phyloP scores from a whole-genome alignment of 768 basidiomycete genomes.

The Kwoniella botswanensis region DNA sequence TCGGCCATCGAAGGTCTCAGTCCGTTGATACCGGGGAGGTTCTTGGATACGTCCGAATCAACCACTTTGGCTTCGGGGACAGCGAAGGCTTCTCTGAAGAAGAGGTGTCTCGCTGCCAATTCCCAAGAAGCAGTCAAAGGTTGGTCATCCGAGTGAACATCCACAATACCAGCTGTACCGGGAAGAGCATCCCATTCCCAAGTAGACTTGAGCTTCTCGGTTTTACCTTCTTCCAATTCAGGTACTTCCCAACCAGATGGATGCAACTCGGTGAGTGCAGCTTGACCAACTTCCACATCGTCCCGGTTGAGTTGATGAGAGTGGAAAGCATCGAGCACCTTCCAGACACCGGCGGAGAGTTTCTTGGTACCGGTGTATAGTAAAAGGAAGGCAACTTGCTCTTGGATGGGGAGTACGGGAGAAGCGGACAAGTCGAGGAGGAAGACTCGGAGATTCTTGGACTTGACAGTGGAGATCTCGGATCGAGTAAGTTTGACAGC shows the following conservation, averaged over 20 bases:
- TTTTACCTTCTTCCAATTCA: constrained; percentile 55
- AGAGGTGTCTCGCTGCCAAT: constrained; percentile 64
- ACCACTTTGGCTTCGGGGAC: constrained; percentile 59
- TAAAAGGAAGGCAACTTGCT: constrained; percentile 80
- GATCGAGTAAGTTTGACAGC: constrained; percentile 68
- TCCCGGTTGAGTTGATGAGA: constrained; percentile 59
- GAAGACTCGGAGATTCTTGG: constrained; percentile 62
- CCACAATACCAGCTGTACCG: constrained; percentile 72
- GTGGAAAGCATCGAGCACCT: constrained; percentile 58
- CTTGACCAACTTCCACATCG: constrained; percentile 70
- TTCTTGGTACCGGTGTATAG: constrained; percentile 64
- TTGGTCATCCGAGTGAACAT: constrained; percentile 63
- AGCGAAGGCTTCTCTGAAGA: constrained; percentile 82
- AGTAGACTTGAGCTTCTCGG: constrained; percentile 45
- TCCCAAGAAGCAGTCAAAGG: constrained; percentile 76
- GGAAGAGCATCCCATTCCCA: constrained; percentile 61
- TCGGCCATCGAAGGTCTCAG: constrained; percentile 86
- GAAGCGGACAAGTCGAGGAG: constrained; percentile 60
- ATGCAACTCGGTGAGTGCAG: constrained; percentile 67
- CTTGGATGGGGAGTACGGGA: constrained; percentile 61
- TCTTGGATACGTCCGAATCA: constrained; percentile 38
- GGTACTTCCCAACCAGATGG: constrained; percentile 58
- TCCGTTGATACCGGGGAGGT: constrained; percentile 64
- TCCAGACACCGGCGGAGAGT: constrained; percentile 61
- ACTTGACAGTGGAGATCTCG: constrained; percentile 62